Percentiles rank a stretch among this genome's conserved stretches.
Evolutionary conservation across 164 flowering plant genomes (phyloP).

Genomic region (Magnolia changhungtana): DNA sequence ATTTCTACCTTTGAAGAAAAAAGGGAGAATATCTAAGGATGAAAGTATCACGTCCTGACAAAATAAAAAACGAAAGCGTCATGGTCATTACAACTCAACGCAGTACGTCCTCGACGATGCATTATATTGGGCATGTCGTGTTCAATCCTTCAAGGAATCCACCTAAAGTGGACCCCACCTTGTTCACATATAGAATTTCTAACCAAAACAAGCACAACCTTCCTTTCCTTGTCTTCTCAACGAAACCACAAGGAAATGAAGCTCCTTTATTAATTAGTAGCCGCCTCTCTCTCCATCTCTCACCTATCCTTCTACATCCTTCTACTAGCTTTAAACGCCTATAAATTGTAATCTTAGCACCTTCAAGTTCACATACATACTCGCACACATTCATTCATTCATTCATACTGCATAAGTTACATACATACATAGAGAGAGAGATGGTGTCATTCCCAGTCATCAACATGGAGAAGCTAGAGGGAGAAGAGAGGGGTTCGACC

Average conservation of each 20-base stretch:
- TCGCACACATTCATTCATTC: background rate
- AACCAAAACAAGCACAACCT: background rate
- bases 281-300: background rate
- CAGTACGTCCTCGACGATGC: background rate
- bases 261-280: too few species aligned
- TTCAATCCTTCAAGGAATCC: background rate
- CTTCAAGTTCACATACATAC: background rate
- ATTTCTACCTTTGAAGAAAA: too few species aligned
- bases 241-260: background rate
- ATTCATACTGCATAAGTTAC: background rate
- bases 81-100: background rate
- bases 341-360: background rate
- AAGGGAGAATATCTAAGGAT: too few species aligned
- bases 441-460: conserved; percentile 73
- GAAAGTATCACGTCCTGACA: too few species aligned
- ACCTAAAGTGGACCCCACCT: background rate
- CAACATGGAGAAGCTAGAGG: conserved; percentile 64
- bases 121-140: background rate
- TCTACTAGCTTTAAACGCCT: background rate
- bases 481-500: conserved; percentile 52
- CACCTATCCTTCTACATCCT: background rate
- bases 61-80: too few species aligned
- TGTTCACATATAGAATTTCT: background rate
- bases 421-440: background rate
- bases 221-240: background rate